Base-by-base conservation (phyloP, 2,329 filamentous ascomycete genomes). In the Hymenoscyphus infarciens region DNA sequence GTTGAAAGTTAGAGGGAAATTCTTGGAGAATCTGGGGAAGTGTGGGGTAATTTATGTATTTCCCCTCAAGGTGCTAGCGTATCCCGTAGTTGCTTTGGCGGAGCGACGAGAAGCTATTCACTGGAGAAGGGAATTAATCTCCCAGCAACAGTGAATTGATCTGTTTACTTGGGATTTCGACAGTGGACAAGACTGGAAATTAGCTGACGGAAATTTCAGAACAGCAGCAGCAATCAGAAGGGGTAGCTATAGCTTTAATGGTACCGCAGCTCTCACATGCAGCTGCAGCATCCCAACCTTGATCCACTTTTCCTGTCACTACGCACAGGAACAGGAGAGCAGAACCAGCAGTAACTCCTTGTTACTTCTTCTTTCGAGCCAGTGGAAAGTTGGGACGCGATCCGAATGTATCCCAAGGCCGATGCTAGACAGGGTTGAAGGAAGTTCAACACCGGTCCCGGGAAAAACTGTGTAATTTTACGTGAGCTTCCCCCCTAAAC, bases 211-310 rank as follows among this genome's bases (percentile, higher is more conserved):
- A 35, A 59, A 59, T 19, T 25, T 49, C 42, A 19, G 10, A 52
- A 25, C 22, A 13, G 45, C 19, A 13, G 45, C 19, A 52, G 19
- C 45, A 35, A 56, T 45, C 53, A 27, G 62, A 59, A 59, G 65
- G 64, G 65, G 60, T 52, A 66, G 64, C 63, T 66, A 53, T 29
- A 64, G 59, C 60, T 69, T 67, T 68, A 54, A 39, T 42, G 45
- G 22, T 13, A 27, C 27, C 38, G 27, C 61, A 59, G 31, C 15
- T 39, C 38, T 35, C 35, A 38, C 35, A 38, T 38, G 35, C 35
- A 38, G 35, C 29, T 55, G 27, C 19, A 38, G 16, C 13, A n/a
- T 58, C 35, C 60, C 27, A 22, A 55, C 27, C 15, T 15, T 10
- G 25, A 25, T 22, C 45, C 56, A 56, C 53, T 5, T 39, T 31